A percentile compares a stretch with the other conserved stretches of the same genome.
Evolutionary conservation across 345 rosid species (phyloP).

Genomic region (Moricandia arvensis): DNA sequence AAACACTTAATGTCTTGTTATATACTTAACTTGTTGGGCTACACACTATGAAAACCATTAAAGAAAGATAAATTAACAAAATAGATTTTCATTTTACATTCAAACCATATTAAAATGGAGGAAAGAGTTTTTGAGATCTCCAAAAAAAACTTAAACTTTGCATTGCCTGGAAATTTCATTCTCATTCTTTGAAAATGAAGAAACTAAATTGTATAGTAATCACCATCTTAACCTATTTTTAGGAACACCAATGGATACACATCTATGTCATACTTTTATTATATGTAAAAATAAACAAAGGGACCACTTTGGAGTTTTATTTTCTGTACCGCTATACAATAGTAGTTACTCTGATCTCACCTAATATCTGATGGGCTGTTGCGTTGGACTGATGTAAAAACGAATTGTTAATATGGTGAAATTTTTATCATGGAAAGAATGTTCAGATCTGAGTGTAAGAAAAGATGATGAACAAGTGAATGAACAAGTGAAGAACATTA

Average conservation of each 20-base stretch:
- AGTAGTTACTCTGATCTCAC: background rate
- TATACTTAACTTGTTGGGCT: conserved; percentile 25
- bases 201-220: background rate
- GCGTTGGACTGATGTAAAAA: background rate
- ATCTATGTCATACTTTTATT: background rate
- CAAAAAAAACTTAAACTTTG: background rate
- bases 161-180: background rate
- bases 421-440: too few species aligned
- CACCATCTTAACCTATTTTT: background rate
- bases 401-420: too few species aligned
- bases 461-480: too few species aligned
- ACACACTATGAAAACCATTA: background rate
- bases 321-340: background rate
- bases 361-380: background rate
- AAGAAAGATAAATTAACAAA: background rate
- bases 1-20: conserved; percentile 6
- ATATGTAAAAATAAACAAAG: background rate
- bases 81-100: background rate
- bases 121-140: background rate
- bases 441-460: too few species aligned
- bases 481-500: too few species aligned
- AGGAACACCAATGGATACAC: background rate
- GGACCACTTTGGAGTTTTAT: background rate
- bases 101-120: background rate
- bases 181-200: background rate